These are phyloP conservation scores for Aspergillus kassunensis DNA, from an alignment of 495 filamentous ascomycete genomes.

Conservation along the genomic window DNA sequence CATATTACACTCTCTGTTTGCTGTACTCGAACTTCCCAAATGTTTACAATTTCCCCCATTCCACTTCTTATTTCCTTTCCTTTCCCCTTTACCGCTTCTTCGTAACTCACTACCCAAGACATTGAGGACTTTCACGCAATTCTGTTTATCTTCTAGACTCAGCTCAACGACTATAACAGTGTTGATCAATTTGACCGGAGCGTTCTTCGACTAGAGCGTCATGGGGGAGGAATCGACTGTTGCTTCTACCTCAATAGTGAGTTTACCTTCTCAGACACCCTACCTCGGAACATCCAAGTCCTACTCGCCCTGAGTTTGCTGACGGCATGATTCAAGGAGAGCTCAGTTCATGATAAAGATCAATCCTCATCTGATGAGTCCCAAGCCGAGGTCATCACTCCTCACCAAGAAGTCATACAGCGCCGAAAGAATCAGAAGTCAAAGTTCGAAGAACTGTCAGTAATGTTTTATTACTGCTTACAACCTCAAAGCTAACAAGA, in stretches of 20 bases:
- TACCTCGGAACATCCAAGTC: background rate
- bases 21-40: background rate
- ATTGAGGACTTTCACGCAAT: no score
- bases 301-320: background rate
- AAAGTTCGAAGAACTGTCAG: slow-evolving; percentile 51
- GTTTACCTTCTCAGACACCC: background rate
- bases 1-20: background rate
- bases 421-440: slow-evolving; percentile 47
- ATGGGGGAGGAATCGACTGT: background rate
- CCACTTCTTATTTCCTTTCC: background rate
- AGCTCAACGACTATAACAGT: no score
- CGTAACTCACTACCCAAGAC: background rate
- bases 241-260: background rate
- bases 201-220: background rate
- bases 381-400: slow-evolving; percentile 27
- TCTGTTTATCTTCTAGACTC: no score
- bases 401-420: slow-evolving; percentile 37
- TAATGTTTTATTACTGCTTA: background rate
- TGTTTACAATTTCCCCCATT: background rate
- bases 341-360: background rate
- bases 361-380: slow-evolving; percentile 26
- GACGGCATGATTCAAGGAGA: background rate
- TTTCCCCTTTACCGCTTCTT: background rate
- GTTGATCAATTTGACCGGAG: no score
- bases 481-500: slow-evolving; percentile 15